Percentiles rank a stretch among this genome's conserved stretches.
These are phyloP conservation scores for Fusarium avenaceum DNA, from an alignment of 2,329 filamentous ascomycete species.

Conservation along the genomic window DNA sequence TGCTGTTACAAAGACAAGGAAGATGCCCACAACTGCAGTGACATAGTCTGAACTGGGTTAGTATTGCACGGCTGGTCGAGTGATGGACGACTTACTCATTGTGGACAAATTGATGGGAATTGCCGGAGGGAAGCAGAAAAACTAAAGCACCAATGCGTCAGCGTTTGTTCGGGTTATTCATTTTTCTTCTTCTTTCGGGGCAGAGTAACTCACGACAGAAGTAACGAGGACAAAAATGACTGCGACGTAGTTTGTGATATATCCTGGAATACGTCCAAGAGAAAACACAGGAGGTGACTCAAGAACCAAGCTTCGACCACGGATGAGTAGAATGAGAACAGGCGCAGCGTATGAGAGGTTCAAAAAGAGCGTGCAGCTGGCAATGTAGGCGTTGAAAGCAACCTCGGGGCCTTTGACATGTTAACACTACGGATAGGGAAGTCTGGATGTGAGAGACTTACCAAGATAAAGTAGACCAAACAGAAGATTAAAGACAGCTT, in stretches of 20 bases:
- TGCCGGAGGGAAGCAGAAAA: constrained; percentile 45
- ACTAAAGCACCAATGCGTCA: constrained; percentile 16
- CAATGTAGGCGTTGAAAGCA: constrained; percentile 62
- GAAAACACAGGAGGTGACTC: constrained; percentile 51
- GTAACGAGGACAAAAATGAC: constrained; percentile 57
- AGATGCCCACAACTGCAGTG: constrained; percentile 53
- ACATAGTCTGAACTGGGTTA: constrained; percentile 52
- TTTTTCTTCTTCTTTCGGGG: accelerated
- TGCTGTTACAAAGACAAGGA: constrained; percentile 38
- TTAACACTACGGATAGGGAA: background rate
- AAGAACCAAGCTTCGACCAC: constrained; percentile 53
- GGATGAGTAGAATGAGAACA: constrained; percentile 55
- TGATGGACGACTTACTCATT: constrained; percentile 32
- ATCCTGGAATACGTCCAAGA: constrained; percentile 50
- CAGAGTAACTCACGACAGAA: constrained; percentile 50
- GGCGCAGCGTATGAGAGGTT: constrained; percentile 62
- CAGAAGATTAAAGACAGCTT: constrained; percentile 59
- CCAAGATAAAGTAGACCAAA: constrained; percentile 61
- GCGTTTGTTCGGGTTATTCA: background rate
- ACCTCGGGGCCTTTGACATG: constrained; percentile 54
- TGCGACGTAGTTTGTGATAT: constrained; percentile 51
- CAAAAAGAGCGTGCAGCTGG: constrained; percentile 61
- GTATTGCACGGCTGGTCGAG: background rate
- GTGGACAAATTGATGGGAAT: constrained; percentile 39
- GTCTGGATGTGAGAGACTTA: background rate